These are phyloP conservation scores for Thermothelomyces thermophilus DNA, from an alignment of 2,329 filamentous ascomycete genomes.

Conservation along the genomic window DNA sequence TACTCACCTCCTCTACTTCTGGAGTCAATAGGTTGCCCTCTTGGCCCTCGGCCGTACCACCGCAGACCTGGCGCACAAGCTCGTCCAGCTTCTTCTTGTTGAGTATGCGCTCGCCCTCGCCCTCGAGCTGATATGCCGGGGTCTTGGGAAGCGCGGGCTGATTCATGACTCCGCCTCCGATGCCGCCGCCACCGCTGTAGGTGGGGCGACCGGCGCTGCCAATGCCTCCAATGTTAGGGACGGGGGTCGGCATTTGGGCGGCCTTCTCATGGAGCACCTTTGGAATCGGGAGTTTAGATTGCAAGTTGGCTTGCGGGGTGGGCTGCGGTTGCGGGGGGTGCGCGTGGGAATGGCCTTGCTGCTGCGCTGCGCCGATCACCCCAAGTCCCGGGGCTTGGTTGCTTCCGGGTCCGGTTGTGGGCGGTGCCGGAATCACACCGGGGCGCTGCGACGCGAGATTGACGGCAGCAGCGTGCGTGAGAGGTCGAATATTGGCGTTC, in stretches of 20 bases:
- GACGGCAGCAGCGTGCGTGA: conserved; percentile 46
- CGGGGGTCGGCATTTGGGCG: conserved; percentile 64
- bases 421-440: conserved; percentile 20
- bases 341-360: conserved; percentile 41
- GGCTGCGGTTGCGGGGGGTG: conserved; percentile 38
- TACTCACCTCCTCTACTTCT: conserved; percentile 85
- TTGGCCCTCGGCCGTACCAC: conserved; percentile 63
- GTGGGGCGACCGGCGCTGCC: conserved; percentile 66
- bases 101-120: conserved; percentile 86
- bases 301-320: conserved; percentile 33
- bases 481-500: conserved; percentile 36
- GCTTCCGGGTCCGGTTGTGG: conserved; percentile 12
- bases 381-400: conserved; percentile 26
- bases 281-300: conserved; percentile 70
- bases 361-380: conserved; percentile 29
- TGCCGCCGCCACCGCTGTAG: conserved; percentile 68
- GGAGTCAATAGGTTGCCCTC: conserved; percentile 75
- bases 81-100: conserved; percentile 98
- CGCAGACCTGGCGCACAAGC: conserved; percentile 87
- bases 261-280: conserved; percentile 67
- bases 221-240: conserved; percentile 58
- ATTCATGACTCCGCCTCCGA: conserved; percentile 73
- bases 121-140: conserved; percentile 79
- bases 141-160: conserved; percentile 80
- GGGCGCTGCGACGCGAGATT: conserved; percentile 38